Percentiles rank a stretch among this genome's conserved stretches.
Conservation (phyloP, 371 early-diverging fungal genomes). For the Mucor ambiguus region DNA sequence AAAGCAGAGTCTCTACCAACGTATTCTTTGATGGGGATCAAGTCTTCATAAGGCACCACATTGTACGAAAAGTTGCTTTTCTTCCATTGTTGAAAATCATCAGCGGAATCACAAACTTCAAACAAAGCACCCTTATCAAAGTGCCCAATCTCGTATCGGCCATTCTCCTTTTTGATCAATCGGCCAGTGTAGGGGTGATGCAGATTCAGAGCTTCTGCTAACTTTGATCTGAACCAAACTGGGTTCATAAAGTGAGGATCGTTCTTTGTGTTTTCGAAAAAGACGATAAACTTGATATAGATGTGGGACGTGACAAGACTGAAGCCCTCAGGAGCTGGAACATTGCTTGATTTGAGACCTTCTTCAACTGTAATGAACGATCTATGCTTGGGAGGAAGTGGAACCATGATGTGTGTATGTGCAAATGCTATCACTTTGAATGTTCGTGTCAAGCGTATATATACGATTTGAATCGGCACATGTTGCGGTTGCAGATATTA, state of each 20-base stretch:
- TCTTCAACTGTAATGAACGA: slow-evolving; percentile 3
- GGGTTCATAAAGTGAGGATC: slow-evolving; percentile 18
- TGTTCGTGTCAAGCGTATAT: background rate
- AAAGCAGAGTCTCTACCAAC: slow-evolving; percentile 11
- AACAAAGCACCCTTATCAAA: slow-evolving; percentile 23
- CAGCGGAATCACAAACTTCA: slow-evolving; percentile 16
- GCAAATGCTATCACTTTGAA: background rate
- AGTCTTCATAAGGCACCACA: slow-evolving; percentile 11
- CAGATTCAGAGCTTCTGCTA: slow-evolving; percentile 2
- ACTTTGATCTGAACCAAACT: background rate
- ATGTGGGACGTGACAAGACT: slow-evolving; percentile 21
- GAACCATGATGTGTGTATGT: slow-evolving; percentile 11
- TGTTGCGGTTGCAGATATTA: background rate
- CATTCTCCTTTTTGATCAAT: slow-evolving; percentile 6
- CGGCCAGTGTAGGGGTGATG: slow-evolving; percentile 21
- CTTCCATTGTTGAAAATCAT: slow-evolving; percentile 17
- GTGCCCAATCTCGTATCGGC: slow-evolving; percentile 17
- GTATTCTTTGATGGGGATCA: slow-evolving; percentile 10
- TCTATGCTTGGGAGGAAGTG: slow-evolving; percentile 19
- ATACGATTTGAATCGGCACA: background rate
- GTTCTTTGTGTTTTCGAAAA: slow-evolving; percentile 14
- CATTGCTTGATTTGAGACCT: background rate
- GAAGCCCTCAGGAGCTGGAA: slow-evolving; percentile 20
- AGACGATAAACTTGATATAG: slow-evolving; percentile 1
- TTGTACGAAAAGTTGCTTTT: slow-evolving; percentile 12